phyloP scores from a whole-genome alignment of 768 basidiomycete species.

The Macrolepiota fuliginosa region DNA sequence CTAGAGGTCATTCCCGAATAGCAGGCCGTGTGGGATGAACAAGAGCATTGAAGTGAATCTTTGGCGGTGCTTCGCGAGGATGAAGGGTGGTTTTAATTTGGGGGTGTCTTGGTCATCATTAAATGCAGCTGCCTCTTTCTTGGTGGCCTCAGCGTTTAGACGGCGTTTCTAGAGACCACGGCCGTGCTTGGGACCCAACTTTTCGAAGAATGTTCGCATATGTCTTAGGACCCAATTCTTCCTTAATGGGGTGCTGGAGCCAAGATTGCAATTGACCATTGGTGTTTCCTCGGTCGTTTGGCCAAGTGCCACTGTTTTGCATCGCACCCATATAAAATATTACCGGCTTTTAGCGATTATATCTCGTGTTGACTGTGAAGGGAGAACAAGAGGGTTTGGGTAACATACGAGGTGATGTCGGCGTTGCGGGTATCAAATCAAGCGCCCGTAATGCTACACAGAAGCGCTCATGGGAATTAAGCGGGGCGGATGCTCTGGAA shows the following conservation, averaged over 20 bases:
- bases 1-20: neutral
- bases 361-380: neutral
- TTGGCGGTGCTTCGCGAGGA: neutral
- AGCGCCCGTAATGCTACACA: slow-evolving; percentile 1
- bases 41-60: neutral
- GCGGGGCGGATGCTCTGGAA: neutral
- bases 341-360: neutral
- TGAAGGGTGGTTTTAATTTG: slow-evolving; percentile 2
- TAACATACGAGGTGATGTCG: neutral
- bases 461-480: neutral
- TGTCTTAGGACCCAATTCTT: neutral
- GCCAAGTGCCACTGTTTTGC: neutral
- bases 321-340: neutral
- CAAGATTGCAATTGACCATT: neutral
- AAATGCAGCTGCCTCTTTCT: neutral
- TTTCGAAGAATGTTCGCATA: neutral
- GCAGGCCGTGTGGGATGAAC: neutral
- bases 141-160: neutral
- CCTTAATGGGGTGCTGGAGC: neutral
- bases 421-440: neutral
- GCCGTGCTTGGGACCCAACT: neutral
- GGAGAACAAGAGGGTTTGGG: no score
- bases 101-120: neutral
- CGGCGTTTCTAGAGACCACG: neutral
- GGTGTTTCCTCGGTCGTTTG: neutral